Base-by-base conservation (phyloP, 1,284 basidiomycete genomes). In the Apiotrichum porosum region DNA sequence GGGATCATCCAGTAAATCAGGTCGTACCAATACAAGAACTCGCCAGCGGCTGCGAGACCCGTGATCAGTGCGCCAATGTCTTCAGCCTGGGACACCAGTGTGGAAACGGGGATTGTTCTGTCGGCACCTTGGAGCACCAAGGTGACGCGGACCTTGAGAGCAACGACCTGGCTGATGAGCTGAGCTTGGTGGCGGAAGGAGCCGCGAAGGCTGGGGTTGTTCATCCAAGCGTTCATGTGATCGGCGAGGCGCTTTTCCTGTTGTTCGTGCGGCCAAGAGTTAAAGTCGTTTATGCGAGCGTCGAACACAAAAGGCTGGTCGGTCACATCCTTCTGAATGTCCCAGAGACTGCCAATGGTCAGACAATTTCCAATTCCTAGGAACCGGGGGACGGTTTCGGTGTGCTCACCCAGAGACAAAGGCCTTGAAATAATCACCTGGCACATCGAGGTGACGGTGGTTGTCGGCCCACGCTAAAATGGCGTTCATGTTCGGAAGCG, bases 1-100 rank as follows among this genome's bases (percentile, higher is more conserved):
- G 37, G 31, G 4, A 55, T 33, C 1, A 39, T 26, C 15, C 26
- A 21, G 37, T 39, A 24, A 30, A 30, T 13, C 9, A 55, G 39
- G 33, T 55, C 53, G 14, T 36, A 45, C 36, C 46, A 49, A 24
- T 39, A 51, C 9, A 55, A 4, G 13, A 51, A 10, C 1, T 51
- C 49, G 0, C 38, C 37, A 5, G 21, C 28, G 2, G 14, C 31
- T 8, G 38, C 41, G 3, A 47, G 15, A 5, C 36, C 42, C 13
- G 35, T 26, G 15, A 55, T 42, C 6, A 42, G 22, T 4, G n/a
- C 38, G 4, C 43, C 31, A 9, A 55, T 37, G 5, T 55, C 53
- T 14, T 55, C 53, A 6, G 39, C 28, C 6, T 37, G 13, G 4
- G 22, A 32, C 9, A 55, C 18, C 18, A 52, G 13, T 5, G 42